Evolutionary conservation across 345 rosid genomes (phyloP).

Genomic region (Eucalyptus polybractea): DNA sequence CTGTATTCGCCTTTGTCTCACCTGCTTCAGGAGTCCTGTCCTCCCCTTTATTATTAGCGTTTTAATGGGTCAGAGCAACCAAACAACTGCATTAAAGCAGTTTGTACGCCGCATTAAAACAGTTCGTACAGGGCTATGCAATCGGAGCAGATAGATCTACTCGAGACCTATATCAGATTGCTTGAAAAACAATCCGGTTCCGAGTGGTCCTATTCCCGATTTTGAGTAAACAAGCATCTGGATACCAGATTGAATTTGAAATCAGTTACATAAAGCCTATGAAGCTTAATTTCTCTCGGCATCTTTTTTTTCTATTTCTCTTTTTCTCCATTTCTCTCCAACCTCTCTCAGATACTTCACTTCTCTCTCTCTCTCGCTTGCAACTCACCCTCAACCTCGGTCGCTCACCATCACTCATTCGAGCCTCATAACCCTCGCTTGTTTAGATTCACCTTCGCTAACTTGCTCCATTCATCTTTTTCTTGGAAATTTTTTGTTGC

Average conservation of each 20-base stretch:
- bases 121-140: not conserved
- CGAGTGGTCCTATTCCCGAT: no score
- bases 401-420: not conserved
- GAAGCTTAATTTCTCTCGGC: not conserved
- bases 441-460: not conserved
- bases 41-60: not conserved
- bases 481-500: not conserved
- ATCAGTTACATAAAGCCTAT: not conserved
- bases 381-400: not conserved
- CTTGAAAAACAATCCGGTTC: not conserved
- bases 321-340: not conserved
- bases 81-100: no score
- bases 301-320: no score
- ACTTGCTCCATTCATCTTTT: not conserved
- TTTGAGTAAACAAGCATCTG: no score
- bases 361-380: not conserved
- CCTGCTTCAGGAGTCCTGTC: not conserved
- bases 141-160: not conserved
- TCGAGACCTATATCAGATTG: no score
- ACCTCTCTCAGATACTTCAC: not conserved
- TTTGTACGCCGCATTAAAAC: not conserved
- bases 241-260: no score
- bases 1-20: not conserved
- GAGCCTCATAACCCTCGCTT: not conserved
- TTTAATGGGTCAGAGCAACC: no score